Evolutionary conservation across 305 asterid species (phyloP).

Genomic region (Ilex paraguariensis): DNA sequence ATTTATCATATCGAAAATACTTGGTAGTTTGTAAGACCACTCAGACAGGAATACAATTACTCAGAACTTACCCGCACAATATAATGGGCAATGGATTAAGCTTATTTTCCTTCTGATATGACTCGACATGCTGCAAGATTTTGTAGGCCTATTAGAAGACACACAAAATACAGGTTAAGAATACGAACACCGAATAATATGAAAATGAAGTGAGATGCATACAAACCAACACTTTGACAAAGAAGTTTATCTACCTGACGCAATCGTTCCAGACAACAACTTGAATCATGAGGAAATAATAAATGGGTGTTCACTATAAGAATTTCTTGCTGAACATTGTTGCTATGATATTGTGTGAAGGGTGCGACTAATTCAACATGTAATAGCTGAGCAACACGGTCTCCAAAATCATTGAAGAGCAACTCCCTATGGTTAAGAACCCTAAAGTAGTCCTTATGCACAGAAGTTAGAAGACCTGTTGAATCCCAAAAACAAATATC

Average conservation of each 20-base stretch:
- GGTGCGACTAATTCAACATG: conserved; percentile 76
- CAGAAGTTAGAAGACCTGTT: conserved; percentile 84
- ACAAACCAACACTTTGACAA: no score
- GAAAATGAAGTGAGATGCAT: no score
- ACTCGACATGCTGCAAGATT: conserved; percentile 77
- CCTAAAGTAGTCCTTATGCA: conserved; percentile 78
- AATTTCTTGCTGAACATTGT: conserved; percentile 65
- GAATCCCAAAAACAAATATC: conserved; percentile 2
- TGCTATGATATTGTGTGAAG: conserved; percentile 37
- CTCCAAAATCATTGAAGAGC: conserved; percentile 97
- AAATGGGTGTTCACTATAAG: conserved; percentile 94
- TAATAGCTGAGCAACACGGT: conserved; percentile 92
- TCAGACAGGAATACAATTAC: no score
- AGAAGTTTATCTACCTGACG: conserved; percentile 61
- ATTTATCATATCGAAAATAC: no score
- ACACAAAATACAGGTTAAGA: conserved; percentile 6
- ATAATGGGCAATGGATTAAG: conserved; percentile 91
- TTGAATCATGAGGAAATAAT: conserved; percentile 86
- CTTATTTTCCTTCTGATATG: conserved; percentile 81
- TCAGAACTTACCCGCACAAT: conserved; percentile 70
- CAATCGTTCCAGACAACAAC: conserved; percentile 81
- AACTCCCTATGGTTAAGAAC: conserved; percentile 72
- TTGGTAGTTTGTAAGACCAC: no score
- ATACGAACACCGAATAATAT: neutral
- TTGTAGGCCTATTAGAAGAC: conserved; percentile 62